Percentiles rank a stretch among this genome's conserved stretches.
phyloP scores from a whole-genome alignment of 352 stramenopile genomes.

The Globisporangium megalacanthum region DNA sequence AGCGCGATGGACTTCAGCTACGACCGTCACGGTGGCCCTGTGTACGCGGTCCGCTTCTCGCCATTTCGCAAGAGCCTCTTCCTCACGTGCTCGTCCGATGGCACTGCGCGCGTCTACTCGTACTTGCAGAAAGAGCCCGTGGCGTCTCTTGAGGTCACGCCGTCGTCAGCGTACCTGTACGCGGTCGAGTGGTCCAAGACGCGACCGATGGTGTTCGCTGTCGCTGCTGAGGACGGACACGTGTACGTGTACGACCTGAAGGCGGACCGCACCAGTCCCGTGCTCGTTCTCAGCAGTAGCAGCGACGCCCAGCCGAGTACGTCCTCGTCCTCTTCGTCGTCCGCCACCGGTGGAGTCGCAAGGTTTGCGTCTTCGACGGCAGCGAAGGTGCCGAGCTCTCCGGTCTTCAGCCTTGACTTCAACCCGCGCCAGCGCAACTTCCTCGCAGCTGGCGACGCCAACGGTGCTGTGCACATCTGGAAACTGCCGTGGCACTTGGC shows the following conservation, averaged over 20 bases:
- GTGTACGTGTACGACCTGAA: constrained; percentile 79
- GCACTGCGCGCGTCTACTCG: constrained; percentile 72
- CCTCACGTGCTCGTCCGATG: constrained; percentile 72
- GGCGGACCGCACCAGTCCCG: constrained; percentile 34
- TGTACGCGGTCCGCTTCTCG: constrained; percentile 78
- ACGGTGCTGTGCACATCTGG: constrained; percentile 70
- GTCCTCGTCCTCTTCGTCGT: not conserved
- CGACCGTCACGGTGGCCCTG: constrained; percentile 59
- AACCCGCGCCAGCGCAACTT: constrained; percentile 84
- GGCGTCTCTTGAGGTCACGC: constrained; percentile 56
- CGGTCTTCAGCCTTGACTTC: constrained; percentile 67
- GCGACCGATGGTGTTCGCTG: constrained; percentile 66
- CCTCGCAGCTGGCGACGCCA: constrained; percentile 60
- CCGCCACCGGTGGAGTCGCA: not conserved
- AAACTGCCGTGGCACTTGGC: constrained; percentile 80
- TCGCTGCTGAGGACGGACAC: constrained; percentile 63
- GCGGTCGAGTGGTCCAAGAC: constrained; percentile 69
- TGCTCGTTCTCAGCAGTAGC: constrained; percentile 27
- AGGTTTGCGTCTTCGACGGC: constrained; percentile 2
- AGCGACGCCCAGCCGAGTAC: not conserved
- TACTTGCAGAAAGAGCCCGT: constrained; percentile 58
- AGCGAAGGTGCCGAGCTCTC: constrained; percentile 7
- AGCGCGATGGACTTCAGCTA: constrained; percentile 76
- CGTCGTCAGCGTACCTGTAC: constrained; percentile 69
- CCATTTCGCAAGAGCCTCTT: constrained; percentile 82